Evolutionary conservation across 192 early-diverging fungal genomes (phyloP).

Genomic region (Coemansia sp.): DNA sequence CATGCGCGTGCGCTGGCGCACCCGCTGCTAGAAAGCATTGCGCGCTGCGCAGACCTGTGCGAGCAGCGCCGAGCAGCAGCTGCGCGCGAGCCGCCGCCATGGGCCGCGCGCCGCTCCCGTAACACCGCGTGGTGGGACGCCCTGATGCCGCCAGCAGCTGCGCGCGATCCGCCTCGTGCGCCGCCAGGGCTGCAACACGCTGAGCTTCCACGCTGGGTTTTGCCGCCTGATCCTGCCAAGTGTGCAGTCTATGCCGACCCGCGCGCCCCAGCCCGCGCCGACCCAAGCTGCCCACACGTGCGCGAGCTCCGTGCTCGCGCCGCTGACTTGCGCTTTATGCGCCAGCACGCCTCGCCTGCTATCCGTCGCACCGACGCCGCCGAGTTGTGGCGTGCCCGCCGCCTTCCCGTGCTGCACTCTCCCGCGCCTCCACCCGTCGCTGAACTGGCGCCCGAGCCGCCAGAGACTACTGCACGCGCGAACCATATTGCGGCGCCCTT

Average conservation of each 20-base stretch:
- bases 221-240: conserved; percentile 32
- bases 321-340: conserved; percentile 32
- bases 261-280: conserved; percentile 7
- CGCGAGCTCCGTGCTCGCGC: conserved; percentile 39
- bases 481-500: conserved; percentile 38
- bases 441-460: not conserved
- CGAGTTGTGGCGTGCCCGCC: conserved; percentile 47
- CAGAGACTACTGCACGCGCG: not conserved
- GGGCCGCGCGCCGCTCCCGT: conserved; percentile 25
- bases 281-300: conserved; percentile 39
- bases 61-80: conserved; percentile 31
- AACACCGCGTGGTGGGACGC: conserved; percentile 42
- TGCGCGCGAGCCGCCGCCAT: conserved; percentile 16
- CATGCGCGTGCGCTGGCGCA: conserved; percentile 31
- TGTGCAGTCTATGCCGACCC: conserved; percentile 35
- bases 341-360: conserved; percentile 29
- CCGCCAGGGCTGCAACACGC: conserved; percentile 17
- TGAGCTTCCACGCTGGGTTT: conserved; percentile 40
- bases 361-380: conserved; percentile 2
- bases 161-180: conserved; percentile 1
- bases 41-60: conserved; percentile 37
- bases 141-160: conserved; percentile 47
- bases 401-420: conserved; percentile 29
- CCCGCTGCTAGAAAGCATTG: conserved; percentile 47
- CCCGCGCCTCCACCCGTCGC: conserved; percentile 16